Evolutionary conservation across 2,329 filamentous ascomycete genomes (phyloP).

Genomic region (Pseudohalonectria lignicola): DNA sequence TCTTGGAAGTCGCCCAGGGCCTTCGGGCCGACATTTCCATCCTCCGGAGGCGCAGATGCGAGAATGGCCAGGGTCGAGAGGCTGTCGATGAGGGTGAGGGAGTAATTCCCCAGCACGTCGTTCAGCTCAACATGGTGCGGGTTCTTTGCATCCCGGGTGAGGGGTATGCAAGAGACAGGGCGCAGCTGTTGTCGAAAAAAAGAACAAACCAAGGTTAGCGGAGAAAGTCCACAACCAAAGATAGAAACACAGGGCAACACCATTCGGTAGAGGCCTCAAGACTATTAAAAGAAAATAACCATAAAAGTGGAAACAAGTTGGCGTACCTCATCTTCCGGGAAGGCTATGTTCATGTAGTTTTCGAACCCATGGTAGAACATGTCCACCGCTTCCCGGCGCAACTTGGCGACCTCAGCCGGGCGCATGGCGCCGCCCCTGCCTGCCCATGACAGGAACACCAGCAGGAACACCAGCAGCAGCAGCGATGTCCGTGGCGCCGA

Average conservation of each 20-base stretch:
- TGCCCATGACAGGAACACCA: slow-evolving; percentile 28
- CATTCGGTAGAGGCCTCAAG: slow-evolving; percentile 6
- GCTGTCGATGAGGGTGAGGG: slow-evolving; percentile 88
- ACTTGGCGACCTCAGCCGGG: slow-evolving; percentile 38
- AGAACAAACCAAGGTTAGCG: no score
- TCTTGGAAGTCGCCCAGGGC: slow-evolving; percentile 68
- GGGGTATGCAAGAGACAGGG: slow-evolving; percentile 71
- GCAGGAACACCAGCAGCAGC: slow-evolving; percentile 15
- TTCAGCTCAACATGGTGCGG: slow-evolving; percentile 78
- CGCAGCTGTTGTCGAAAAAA: slow-evolving; percentile 47
- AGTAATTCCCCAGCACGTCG: slow-evolving; percentile 95
- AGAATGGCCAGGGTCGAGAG: slow-evolving; percentile 89
- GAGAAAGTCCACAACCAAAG: no score
- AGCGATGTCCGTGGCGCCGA: slow-evolving; percentile 10
- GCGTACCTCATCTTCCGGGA: slow-evolving; percentile 80
- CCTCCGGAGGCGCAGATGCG: slow-evolving; percentile 58
- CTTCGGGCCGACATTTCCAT: slow-evolving; percentile 41
- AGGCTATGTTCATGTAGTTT: slow-evolving; percentile 89
- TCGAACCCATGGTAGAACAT: slow-evolving; percentile 97
- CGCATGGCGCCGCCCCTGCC: slow-evolving; percentile 36
- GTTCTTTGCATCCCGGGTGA: slow-evolving; percentile 74
- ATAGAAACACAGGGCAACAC: not conserved
- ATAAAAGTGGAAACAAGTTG: no score
- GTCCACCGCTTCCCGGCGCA: slow-evolving; percentile 52
- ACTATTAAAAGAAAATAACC: no score